phyloP scores from a whole-genome alignment of 371 early-diverging fungal species.

The Rhizopus stolonifer region DNA sequence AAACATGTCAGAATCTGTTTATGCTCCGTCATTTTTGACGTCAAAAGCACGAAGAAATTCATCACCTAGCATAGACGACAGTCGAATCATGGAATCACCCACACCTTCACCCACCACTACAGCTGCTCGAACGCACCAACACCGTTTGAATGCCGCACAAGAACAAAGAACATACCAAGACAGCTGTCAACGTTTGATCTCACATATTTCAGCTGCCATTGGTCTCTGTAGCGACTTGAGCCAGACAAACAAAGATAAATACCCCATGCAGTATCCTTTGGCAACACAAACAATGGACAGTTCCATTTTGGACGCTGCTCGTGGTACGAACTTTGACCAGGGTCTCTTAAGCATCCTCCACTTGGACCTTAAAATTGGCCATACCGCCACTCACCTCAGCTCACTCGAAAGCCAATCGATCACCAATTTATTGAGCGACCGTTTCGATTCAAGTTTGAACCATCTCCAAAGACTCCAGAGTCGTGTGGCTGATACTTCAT shows the following conservation, averaged over 20 bases:
- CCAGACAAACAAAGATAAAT: constrained; percentile 61
- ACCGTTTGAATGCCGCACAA: constrained; percentile 46
- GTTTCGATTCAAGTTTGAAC: constrained; percentile 59
- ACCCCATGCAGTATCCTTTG: constrained; percentile 68
- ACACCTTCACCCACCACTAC: constrained; percentile 20
- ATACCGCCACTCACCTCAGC: constrained; percentile 42
- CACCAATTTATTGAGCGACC: constrained; percentile 67
- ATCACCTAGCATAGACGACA: constrained; percentile 32
- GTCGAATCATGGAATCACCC: constrained; percentile 13
- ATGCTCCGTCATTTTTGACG: constrained; percentile 7
- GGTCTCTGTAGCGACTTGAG: constrained; percentile 62
- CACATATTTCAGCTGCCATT: constrained; percentile 56
- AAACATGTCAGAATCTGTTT: background rate
- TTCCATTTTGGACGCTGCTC: constrained; percentile 28
- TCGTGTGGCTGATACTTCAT: constrained; percentile 87
- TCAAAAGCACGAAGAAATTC: constrained; percentile 34
- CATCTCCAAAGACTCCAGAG: constrained; percentile 81
- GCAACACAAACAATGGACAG: constrained; percentile 36
- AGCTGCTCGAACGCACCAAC: constrained; percentile 38
- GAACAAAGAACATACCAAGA: constrained; percentile 70
- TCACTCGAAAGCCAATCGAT: constrained; percentile 66
- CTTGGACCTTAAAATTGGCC: constrained; percentile 68
- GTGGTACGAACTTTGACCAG: constrained; percentile 19
- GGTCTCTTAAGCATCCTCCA: constrained; percentile 60
- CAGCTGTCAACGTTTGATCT: constrained; percentile 67